Evolutionary conservation across 306 rosid species (phyloP).

Genomic region (Prunus mume): DNA sequence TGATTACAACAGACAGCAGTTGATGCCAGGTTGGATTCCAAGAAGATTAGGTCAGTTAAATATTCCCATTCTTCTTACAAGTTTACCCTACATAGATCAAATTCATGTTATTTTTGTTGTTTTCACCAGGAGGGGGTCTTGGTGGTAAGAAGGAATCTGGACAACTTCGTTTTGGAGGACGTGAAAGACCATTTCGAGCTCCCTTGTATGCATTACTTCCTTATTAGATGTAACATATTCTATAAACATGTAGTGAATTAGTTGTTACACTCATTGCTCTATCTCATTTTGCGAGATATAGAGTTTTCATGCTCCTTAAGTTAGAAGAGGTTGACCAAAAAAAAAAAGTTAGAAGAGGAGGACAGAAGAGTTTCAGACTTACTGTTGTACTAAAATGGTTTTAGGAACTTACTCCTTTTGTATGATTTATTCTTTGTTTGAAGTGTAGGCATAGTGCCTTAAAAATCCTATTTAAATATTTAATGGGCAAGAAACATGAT

Average conservation of each 20-base stretch:
- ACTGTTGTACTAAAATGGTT: not conserved
- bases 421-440: not conserved
- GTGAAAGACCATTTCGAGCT: conserved; percentile 93
- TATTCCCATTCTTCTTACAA: conserved; percentile 19
- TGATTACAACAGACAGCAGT: conserved; percentile 78
- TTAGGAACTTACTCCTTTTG: not conserved
- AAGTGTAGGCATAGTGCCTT: not conserved
- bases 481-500: not conserved
- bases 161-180: conserved; percentile 96
- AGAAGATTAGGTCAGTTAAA: conserved; percentile 80
- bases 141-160: conserved; percentile 97
- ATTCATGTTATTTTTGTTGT: conserved; percentile 14
- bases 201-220: conserved; percentile 54
- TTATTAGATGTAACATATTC: conserved; percentile 13
- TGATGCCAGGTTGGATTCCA: conserved; percentile 98
- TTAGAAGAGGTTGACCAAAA: not conserved
- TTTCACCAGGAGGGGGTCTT: conserved; percentile 78
- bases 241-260: conserved; percentile 7
- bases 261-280: not conserved
- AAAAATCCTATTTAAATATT: not conserved
- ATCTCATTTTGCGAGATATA: not conserved
- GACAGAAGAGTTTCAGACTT: not conserved
- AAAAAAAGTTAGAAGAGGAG: not conserved
- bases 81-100: not conserved
- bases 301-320: not conserved